Conservation (phyloP, 176 grass and related monocot species). For the Bonia amplexicaulis region DNA sequence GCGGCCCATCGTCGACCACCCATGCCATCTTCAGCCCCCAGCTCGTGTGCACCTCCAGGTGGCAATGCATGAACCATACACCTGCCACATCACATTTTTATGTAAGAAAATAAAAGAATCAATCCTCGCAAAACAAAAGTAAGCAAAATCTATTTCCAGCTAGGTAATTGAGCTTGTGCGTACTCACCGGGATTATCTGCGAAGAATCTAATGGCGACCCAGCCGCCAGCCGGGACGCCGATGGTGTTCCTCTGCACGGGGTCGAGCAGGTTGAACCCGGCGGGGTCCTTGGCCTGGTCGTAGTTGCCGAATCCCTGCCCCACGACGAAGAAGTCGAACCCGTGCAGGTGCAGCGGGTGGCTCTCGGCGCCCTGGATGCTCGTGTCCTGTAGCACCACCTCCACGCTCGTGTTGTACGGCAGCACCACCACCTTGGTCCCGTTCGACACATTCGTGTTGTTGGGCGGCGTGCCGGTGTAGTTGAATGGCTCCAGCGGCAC, state of each 20-base stretch:
- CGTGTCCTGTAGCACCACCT: slow-evolving; percentile 76
- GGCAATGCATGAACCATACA: slow-evolving; percentile 78
- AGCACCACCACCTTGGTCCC: slow-evolving; percentile 64
- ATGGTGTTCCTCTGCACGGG: slow-evolving; percentile 68
- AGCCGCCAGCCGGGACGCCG: slow-evolving; percentile 55
- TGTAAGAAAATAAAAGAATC: not conserved
- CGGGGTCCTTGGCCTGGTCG: slow-evolving; percentile 31
- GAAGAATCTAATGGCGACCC: slow-evolving; percentile 72
- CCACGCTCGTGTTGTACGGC: slow-evolving; percentile 60
- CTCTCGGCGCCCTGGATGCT: slow-evolving; percentile 63
- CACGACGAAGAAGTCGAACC: slow-evolving; percentile 64
- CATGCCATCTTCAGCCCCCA: slow-evolving; percentile 78
- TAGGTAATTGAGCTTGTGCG: not conserved
- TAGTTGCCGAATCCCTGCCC: slow-evolving; percentile 63
- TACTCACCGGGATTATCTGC: slow-evolving; percentile 70
- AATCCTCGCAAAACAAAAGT: too few species aligned
- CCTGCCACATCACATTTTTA: slow-evolving; percentile 9
- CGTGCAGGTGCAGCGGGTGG: slow-evolving; percentile 77
- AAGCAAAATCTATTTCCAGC: not conserved
- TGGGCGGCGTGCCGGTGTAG: slow-evolving; percentile 78
- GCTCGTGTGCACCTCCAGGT: slow-evolving; percentile 69
- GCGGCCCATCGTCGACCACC: slow-evolving; percentile 56
- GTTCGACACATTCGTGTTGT: slow-evolving; percentile 62
- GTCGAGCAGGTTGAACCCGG: slow-evolving; percentile 53
- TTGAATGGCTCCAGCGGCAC: slow-evolving; percentile 52